A percentile compares a stretch with the other conserved stretches of the same genome.
phyloP scores from a whole-genome alignment of 1,139 yeast species.

The Yamadazyma triangularis region DNA sequence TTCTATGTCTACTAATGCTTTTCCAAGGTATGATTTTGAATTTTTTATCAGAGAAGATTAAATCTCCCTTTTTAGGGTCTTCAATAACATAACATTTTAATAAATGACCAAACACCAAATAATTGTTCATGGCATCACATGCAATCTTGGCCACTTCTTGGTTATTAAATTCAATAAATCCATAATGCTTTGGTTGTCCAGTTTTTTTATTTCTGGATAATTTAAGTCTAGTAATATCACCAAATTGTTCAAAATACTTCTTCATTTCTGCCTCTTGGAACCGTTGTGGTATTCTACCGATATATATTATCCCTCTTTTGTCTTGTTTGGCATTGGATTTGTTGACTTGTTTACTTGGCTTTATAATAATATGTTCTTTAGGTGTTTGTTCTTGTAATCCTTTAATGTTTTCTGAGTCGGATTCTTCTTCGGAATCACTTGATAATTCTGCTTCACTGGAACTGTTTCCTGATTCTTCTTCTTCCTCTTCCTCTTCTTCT shows the following conservation, averaged over 20 bases:
- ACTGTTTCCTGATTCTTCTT: conserved; percentile 12
- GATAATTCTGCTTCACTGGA: too few relatives aligned
- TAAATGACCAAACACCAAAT: conserved; percentile 82
- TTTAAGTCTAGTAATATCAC: conserved; percentile 71
- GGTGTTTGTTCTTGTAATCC: conserved; percentile 11
- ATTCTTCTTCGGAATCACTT: conserved; percentile 15
- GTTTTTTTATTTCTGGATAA: conserved; percentile 86
- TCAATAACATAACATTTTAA: conserved; percentile 58
- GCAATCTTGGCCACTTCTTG: conserved; percentile 81
- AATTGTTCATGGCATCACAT: conserved; percentile 93
- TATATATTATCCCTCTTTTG: conserved; percentile 66
- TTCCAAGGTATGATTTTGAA: conserved; percentile 64
- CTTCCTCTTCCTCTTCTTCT: conserved; percentile 1
- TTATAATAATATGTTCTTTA: conserved; percentile 24
- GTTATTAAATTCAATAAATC: conserved; percentile 72
- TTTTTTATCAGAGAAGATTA: conserved; percentile 53
- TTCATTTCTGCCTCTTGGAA: conserved; percentile 81
- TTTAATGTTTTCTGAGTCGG: conserved; percentile 13
- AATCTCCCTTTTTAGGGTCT: conserved; percentile 43
- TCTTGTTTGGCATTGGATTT: conserved; percentile 16
- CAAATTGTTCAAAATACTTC: conserved; percentile 85
- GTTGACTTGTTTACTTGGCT: conserved; percentile 19
- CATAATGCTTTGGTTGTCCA: conserved; percentile 91
- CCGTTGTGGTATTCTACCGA: conserved; percentile 91
- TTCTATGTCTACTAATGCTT: conserved; percentile 48